Base-by-base conservation (phyloP, 1,284 basidiomycete genomes). In the Porogramme epimiltina region DNA sequence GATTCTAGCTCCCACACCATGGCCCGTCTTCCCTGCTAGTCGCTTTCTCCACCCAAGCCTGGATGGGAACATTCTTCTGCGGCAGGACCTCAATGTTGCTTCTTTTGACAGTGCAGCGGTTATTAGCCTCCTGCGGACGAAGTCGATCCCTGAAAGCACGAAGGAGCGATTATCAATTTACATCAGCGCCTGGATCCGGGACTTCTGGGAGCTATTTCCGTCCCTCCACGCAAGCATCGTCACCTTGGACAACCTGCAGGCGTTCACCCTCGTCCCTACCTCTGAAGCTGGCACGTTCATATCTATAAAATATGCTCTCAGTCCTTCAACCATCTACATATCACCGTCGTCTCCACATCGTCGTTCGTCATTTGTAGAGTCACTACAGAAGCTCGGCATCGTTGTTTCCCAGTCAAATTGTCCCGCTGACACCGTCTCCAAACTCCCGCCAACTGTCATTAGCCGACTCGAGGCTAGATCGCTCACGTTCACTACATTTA, bases 21-120 rank as follows among this genome's bases (percentile, higher is more conserved):
- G 56, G 56, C 34, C 57, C 49, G 26, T 71, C 59, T 59, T 62
- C 52, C 16, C 47, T 39, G 4, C 60, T 26, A 18, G 56, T 18
- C 57, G 57, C 19, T 69, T 76, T 23, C 59, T 74, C 8, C 56
- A 69, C 49, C 61, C 59, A 1, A 25, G 56, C 16, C n/a, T 59
- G 15, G 34, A 47, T 10, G 20, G 43, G 34, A 13, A 41, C 16
- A 16, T 31, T 3, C 20, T 51, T 11, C 6, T 37, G 16, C 22
- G 45, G 8, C 25, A 43, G 11, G 41, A 46, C 15, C 18, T 42
- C n/a, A 54, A 56, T 24, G 33, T 54, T 1, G 28, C 13, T n/a
- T 1, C 33, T 13, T 38, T 43, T 38, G 24, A 44, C 4, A 31
- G 46, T n/a, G 11, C 22, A 3, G 41, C 45, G 15, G 20, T 47